A percentile compares a stretch with the other conserved stretches of the same genome.
phyloP scores from a whole-genome alignment of 768 basidiomycete species.

The Tylopilus subfusipes region DNA sequence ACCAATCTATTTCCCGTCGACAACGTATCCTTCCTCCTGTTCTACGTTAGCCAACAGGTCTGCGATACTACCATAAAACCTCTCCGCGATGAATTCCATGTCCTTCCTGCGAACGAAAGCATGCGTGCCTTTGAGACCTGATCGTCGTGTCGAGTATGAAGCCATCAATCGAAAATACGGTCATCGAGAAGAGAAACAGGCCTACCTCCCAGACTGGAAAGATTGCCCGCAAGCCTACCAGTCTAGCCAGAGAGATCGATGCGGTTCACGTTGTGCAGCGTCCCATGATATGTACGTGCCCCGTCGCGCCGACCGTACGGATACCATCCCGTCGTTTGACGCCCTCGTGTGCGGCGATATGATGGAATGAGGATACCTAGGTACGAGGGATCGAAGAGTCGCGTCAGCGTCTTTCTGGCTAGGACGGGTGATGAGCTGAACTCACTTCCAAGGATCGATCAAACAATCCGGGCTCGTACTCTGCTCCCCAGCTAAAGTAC shows the following conservation, averaged over 20 bases:
- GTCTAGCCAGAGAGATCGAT: conserved; percentile 94
- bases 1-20: conserved; percentile 22
- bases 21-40: conserved; percentile 46
- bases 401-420: not conserved
- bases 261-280: conserved; percentile 85
- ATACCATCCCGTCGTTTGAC: conserved; percentile 94
- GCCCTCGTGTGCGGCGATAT: conserved; percentile 83
- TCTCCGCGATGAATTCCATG: conserved; percentile 87
- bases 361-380: conserved; percentile 75
- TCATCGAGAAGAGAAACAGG: not conserved
- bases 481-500: conserved; percentile 96
- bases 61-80: conserved; percentile 83
- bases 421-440: not conserved
- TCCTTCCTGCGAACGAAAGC: conserved; percentile 84
- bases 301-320: conserved; percentile 85
- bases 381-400: conserved; percentile 1
- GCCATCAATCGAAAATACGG: not conserved
- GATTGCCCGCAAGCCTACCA: conserved; percentile 27
- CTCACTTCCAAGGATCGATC: conserved; percentile 85
- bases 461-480: conserved; percentile 81
- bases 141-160: not conserved
- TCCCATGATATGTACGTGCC: conserved; percentile 97
- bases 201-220: conserved; percentile 22
- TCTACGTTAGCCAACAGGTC: conserved; percentile 77
- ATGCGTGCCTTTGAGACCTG: conserved; percentile 72